Percentiles rank a stretch among this genome's conserved stretches.
Conservation (phyloP, 1,139 yeast species). For the Pneumocystis murina region DNA sequence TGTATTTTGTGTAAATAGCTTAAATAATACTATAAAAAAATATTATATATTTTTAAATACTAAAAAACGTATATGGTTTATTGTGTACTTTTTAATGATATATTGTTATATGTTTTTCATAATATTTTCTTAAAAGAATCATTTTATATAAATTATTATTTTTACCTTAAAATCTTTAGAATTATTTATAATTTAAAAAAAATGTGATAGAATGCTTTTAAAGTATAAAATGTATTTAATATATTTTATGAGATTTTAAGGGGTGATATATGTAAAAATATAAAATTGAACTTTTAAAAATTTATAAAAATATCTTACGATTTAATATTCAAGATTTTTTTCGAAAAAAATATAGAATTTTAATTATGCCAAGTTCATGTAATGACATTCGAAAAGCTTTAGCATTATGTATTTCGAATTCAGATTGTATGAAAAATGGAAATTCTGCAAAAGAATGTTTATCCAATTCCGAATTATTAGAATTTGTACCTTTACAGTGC, state of each 20-base stretch:
- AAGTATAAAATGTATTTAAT: no score
- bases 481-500: constrained; percentile 76
- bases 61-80: background rate
- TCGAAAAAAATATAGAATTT: background rate
- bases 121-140: no score
- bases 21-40: no score
- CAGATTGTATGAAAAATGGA: constrained; percentile 23
- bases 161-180: no score
- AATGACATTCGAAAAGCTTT: constrained; percentile 10
- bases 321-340: background rate
- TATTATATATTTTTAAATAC: no score
- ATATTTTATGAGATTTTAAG: background rate
- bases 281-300: background rate
- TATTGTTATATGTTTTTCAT: no score
- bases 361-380: background rate
- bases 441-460: constrained; percentile 82
- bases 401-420: constrained; percentile 7
- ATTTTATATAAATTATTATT: no score
- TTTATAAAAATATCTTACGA: background rate
- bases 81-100: background rate
- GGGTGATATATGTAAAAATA: background rate
- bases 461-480: constrained; percentile 59
- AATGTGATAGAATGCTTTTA: no score
- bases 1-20: background rate
- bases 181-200: no score